Evolutionary conservation across 352 stramenopile species (phyloP).

Genomic region (Pythium apleroticum): DNA sequence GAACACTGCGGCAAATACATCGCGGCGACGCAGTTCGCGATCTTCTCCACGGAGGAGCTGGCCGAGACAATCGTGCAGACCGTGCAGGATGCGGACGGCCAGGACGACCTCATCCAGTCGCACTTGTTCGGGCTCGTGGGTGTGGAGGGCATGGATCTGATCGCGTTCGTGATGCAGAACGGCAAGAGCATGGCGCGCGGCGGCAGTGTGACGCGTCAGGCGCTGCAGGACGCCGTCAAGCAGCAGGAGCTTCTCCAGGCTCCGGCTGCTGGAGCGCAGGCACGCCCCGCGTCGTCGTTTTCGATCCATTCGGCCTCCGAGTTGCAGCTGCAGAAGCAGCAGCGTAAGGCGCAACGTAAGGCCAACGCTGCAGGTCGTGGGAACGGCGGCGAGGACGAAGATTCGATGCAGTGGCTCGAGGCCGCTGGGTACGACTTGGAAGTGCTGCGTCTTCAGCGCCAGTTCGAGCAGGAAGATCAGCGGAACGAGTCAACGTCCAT

Average conservation of each 20-base stretch:
- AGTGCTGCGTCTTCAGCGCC: constrained; percentile 68
- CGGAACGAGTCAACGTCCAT: constrained; percentile 64
- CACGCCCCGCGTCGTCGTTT: constrained; percentile 38
- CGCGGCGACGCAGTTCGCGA: constrained; percentile 34
- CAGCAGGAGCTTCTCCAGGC: constrained; percentile 36
- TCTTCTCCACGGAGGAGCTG: constrained; percentile 66
- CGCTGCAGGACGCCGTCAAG: constrained; percentile 45
- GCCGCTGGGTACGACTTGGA: constrained; percentile 76
- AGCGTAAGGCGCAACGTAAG: constrained; percentile 50
- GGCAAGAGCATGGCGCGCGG: constrained; percentile 27
- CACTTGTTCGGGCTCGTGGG: constrained; percentile 83
- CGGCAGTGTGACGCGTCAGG: constrained; percentile 33
- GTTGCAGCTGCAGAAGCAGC: constrained; percentile 58
- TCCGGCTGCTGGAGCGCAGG: background rate
- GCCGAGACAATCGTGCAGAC: constrained; percentile 71
- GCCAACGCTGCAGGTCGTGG: constrained; percentile 21
- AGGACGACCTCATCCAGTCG: constrained; percentile 63
- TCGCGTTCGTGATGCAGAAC: constrained; percentile 72
- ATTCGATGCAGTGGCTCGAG: constrained; percentile 71
- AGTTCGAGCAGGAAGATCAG: constrained; percentile 68
- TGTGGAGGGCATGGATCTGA: constrained; percentile 85
- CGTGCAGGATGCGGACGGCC: constrained; percentile 43
- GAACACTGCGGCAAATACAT: constrained; percentile 41
- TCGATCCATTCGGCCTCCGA: constrained; percentile 70
- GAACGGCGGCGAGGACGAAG: constrained; percentile 23